phyloP scores from a whole-genome alignment of 345 rosid species.

The Brassica rapa region DNA sequence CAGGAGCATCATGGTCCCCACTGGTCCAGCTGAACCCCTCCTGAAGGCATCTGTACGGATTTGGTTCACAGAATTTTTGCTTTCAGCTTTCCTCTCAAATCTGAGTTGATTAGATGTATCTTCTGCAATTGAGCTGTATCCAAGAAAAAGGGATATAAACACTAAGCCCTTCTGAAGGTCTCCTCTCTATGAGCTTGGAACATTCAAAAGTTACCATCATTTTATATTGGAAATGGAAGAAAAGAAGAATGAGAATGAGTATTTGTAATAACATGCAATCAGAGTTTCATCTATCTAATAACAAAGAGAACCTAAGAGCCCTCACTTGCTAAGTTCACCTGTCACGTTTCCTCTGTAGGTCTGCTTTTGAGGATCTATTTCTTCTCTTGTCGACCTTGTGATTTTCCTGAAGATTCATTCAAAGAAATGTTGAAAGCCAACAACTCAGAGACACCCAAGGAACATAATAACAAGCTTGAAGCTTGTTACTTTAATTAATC shows the following conservation, averaged over 20 bases:
- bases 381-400: constrained; percentile 41
- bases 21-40: constrained; percentile 87
- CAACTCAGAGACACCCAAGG: constrained; percentile 13
- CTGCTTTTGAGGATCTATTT: constrained; percentile 42
- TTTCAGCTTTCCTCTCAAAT: constrained; percentile 43
- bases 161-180: constrained; percentile 11
- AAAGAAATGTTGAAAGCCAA: constrained; percentile 31
- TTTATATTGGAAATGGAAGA: constrained; percentile 16
- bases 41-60: constrained; percentile 52
- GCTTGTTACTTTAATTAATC: constrained; percentile 5
- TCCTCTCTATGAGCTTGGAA: constrained; percentile 19
- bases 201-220: constrained; percentile 9
- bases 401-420: constrained; percentile 61
- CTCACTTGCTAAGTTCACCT: constrained; percentile 96
- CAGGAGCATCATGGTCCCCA: constrained; percentile 84
- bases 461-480: neutral
- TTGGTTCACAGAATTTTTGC: constrained; percentile 38
- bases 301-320: constrained; percentile 64
- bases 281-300: constrained; percentile 26
- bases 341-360: constrained; percentile 60
- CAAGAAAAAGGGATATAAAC: constrained; percentile 27
- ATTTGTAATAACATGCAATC: constrained; percentile 13
- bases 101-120: constrained; percentile 25
- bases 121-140: constrained; percentile 35
- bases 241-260: neutral